Evolutionary conservation across 2,329 filamentous ascomycete species (phyloP).

Genomic region (Talaromyces piceae): DNA sequence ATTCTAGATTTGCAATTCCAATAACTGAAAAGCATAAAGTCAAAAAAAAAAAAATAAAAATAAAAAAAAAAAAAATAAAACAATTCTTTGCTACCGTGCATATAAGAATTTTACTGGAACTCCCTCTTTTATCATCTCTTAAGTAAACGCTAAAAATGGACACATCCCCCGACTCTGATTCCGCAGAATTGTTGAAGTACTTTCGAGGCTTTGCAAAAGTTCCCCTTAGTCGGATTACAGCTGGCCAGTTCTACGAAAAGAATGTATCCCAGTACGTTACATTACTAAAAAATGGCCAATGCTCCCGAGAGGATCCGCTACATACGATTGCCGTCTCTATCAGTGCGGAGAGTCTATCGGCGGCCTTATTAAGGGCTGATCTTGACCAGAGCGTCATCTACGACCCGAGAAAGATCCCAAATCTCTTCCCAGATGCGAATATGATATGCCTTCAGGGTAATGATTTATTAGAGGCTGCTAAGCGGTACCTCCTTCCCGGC

Average conservation of each 20-base stretch:
- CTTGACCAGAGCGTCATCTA: not conserved
- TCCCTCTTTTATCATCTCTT: not conserved
- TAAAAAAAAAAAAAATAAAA: no score
- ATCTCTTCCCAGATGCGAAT: not conserved
- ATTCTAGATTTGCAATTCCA: not conserved
- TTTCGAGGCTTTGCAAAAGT: not conserved
- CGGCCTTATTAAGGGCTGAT: not conserved
- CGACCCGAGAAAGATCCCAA: not conserved
- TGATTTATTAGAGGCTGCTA: not conserved
- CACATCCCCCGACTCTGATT: no score
- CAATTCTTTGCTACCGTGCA: no score
- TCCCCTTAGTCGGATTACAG: not conserved
- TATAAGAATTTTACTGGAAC: not conserved
- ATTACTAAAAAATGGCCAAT: not conserved
- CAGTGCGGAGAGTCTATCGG: not conserved
- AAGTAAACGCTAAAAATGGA: not conserved
- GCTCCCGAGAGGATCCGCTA: not conserved
- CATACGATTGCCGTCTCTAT: not conserved
- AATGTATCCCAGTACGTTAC: not conserved
- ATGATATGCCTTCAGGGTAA: not conserved
- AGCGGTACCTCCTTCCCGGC: no score
- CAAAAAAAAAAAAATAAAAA: no score
- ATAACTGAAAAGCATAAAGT: not conserved
- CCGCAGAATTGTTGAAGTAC: not conserved
- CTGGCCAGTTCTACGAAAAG: not conserved